Base-by-base conservation (phyloP, 2,329 filamentous ascomycete species). In the Ophiostoma piceae region DNA sequence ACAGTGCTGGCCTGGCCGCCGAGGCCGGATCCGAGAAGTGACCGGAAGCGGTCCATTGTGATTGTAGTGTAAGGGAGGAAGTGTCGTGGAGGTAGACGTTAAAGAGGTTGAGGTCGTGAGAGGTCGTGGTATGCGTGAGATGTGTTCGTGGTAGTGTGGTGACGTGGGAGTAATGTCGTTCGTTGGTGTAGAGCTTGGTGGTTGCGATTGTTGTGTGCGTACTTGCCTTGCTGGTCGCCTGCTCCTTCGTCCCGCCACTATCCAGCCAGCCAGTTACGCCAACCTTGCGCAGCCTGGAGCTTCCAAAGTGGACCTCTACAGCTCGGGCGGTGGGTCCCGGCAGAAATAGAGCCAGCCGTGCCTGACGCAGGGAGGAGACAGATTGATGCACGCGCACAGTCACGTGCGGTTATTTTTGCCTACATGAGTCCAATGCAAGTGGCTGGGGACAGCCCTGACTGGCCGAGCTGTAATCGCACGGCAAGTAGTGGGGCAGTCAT, bases 1-100 rank as follows among this genome's bases (percentile, higher is more conserved):
- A 90, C 88, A 76, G 87, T 83, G 77, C 86, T 87, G 57, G 87
- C 85, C 72, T 84, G 81, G 74, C 84, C 81, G 73, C 85, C 86
- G 67, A 90, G 82, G 75, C 85, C 84, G 71, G 86, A 85, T 84
- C 89, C 88, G 75, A 97, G 86, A 88, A 97, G 90, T 79, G 91
- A 88, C 82, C 92, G 93, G 80, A 97, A 89, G 79, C 94, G 90
- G 79, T 98, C 94, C 94, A 97, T 98, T 71, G 74, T 83, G 71
- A 32, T 32, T 32, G 68, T 39, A 67, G 67, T 68, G 69, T 68
- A 67, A 73, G 67, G 71, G 69, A 70, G 62, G 62, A 35, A 35
- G 60, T n/a, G 29, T 65, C 43, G 29, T 65, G 66, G 9, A 22
- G 26, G 26, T n/a, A 7, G 43, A n/a, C 5, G 5, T n/a, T 47